Evolutionary conservation across 2,329 filamentous ascomycete species (phyloP).

Genomic region (Hirsutella thompsonii): DNA sequence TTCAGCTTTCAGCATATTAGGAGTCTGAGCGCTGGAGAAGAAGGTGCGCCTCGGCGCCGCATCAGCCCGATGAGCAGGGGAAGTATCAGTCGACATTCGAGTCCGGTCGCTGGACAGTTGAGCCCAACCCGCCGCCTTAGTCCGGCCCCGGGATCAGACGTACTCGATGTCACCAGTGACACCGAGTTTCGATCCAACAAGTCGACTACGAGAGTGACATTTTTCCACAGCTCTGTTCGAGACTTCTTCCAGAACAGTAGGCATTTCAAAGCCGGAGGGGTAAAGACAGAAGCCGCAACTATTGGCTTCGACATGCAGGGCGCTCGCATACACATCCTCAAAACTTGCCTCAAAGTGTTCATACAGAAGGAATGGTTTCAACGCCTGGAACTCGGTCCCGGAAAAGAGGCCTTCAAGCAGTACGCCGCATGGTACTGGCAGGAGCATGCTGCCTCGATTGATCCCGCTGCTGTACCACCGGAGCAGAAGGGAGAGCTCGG

Average conservation of each 20-base stretch:
- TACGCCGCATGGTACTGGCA: constrained; percentile 33
- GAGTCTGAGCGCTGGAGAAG: constrained; percentile 5
- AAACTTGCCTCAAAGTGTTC: constrained; percentile 26
- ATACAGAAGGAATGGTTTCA: constrained; percentile 18
- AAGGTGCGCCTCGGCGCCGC: constrained; percentile 4
- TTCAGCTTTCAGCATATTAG: constrained; percentile 1
- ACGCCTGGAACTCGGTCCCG: constrained; percentile 12
- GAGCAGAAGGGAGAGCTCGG: constrained; percentile 21
- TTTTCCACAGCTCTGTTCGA: constrained; percentile 26
- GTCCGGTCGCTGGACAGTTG: constrained; percentile 10
- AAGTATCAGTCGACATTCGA: constrained; percentile 8
- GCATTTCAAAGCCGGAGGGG: constrained; percentile 9
- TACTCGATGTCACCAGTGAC: constrained; percentile 17
- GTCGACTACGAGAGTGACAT: constrained; percentile 23
- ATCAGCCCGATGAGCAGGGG: constrained; percentile 3
- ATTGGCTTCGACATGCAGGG: constrained; percentile 21
- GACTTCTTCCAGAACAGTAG: constrained; percentile 23
- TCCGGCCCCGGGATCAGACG: constrained; percentile 16
- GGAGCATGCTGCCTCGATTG: constrained; percentile 23
- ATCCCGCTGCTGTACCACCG: constrained; percentile 12
- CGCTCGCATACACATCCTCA: constrained; percentile 23
- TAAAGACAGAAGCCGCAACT: constrained; percentile 6
- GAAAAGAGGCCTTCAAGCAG: constrained; percentile 19
- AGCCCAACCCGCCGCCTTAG: constrained; percentile 11
- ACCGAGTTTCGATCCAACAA: constrained; percentile 29